Evolutionary conservation across 2,329 filamentous ascomycete species (phyloP), one percentile per base, ranked within the genome.

Genomic region (Fusarium lateritium): DNA sequence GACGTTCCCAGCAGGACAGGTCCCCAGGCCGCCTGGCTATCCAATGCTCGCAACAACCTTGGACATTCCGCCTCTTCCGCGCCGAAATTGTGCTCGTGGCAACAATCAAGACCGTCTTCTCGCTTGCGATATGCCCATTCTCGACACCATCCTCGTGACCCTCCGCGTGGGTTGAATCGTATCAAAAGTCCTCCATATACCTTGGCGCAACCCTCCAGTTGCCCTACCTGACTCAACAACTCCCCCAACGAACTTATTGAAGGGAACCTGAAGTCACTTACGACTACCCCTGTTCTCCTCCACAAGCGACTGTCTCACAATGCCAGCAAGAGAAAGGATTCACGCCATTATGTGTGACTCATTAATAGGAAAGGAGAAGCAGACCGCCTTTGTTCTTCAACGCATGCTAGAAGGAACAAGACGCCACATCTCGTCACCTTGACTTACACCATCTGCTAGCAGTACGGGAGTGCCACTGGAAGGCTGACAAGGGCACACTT

Each of bases 361-460:
- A 15, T 40, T 19, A 49, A 36, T 38, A 28, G n/a, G 24, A 40
- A 40, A 50, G 33, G 45, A 26, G 51, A 21, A 53, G 36, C 22
- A 54, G 39, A 42, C 50, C 53, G 62, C 39, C 19, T 38, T 53
- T 44, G 43, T 51, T 62, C 47, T 56, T 60, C 31, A 17, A 38
- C 21, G 24, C 40, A 31, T 46, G 39, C 46, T 47, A 60, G 50
- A 64, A 67, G 38, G 26, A 55, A 36, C 42, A 58, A 55, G 47
- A 63, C 57, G 62, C 67, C 67, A 70, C 67, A 51, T 50, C 50
- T 24, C 55, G 50, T 56, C 50, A 60, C 53, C 39, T 60, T 52
- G 21, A 43, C 36, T 52, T 34, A 36, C 39, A 47, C 34, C 47
- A 44, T 51, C 22, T 50, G 26, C 31, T 33, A 55, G 46, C 43